Percentiles rank a stretch among this genome's conserved stretches.
These are phyloP conservation scores for Trametes cinnabarina DNA, from an alignment of 768 basidiomycete genomes.

Conservation along the genomic window DNA sequence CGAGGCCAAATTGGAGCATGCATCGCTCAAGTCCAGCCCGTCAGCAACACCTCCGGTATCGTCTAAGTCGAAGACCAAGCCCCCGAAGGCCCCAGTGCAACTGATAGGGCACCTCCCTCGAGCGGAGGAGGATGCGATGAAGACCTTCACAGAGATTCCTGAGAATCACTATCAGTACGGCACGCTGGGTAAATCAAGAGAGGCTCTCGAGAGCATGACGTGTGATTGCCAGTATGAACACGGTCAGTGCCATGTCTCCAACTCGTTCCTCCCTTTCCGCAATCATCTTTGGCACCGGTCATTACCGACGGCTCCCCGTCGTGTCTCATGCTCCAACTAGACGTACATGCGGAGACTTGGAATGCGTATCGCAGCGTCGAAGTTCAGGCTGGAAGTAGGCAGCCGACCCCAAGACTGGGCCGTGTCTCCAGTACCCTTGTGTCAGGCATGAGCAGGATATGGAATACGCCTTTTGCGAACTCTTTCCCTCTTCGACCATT, in stretches of 20 bases:
- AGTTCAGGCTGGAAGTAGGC: too few species aligned
- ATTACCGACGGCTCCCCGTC: too few species aligned
- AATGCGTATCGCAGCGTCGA: too few species aligned
- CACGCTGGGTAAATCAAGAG: conserved; percentile 81
- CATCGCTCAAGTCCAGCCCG: conserved; percentile 32
- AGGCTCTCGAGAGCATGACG: conserved; percentile 88
- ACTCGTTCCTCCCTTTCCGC: background rate
- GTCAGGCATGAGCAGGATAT: too few species aligned
- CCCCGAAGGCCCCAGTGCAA: conserved; percentile 46
- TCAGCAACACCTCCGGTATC: conserved; percentile 37
- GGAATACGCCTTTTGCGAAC: too few species aligned
- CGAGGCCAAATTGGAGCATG: conserved; percentile 16
- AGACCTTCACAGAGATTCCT: conserved; percentile 68
- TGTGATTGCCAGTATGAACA: conserved; percentile 89
- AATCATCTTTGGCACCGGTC: too few species aligned
- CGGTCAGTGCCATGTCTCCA: conserved; percentile 53
- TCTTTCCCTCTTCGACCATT: conserved; percentile 8
- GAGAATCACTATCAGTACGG: conserved; percentile 87
- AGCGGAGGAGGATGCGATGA: conserved; percentile 70
- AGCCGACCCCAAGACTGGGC: too few species aligned
- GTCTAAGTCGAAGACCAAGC: conserved; percentile 31
- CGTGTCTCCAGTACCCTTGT: too few species aligned
- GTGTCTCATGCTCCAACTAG: too few species aligned
- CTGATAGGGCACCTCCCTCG: conserved; percentile 79
- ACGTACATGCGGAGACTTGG: too few species aligned